Evolutionary conservation across 1,284 basidiomycete genomes (phyloP).

Genomic region (Naganishia liquefaciens): DNA sequence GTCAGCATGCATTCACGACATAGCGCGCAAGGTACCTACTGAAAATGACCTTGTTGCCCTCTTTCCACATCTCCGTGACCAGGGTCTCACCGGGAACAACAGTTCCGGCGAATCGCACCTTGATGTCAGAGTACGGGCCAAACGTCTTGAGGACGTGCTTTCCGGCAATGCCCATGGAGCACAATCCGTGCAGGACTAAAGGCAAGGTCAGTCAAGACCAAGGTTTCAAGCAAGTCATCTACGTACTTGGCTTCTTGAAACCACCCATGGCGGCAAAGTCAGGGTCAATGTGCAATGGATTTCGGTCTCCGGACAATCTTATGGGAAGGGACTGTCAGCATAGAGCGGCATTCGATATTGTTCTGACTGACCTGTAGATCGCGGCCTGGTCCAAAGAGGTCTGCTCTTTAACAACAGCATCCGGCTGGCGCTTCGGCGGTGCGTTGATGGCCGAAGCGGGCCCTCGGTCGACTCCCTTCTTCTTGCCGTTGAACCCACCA

Average conservation of each 20-base stretch:
- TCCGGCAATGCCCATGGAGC: constrained; percentile 90
- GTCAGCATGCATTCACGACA: background rate
- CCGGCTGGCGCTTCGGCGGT: constrained; percentile 79
- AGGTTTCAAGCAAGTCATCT: constrained; percentile 57
- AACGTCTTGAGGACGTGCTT: constrained; percentile 89
- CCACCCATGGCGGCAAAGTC: constrained; percentile 92
- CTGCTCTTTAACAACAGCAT: constrained; percentile 82
- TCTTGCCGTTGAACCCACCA: constrained; percentile 93
- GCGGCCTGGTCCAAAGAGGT: constrained; percentile 81
- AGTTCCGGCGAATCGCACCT: constrained; percentile 71
- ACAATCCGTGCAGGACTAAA: constrained; percentile 67
- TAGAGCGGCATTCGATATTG: background rate
- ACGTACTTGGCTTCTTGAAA: constrained; percentile 77
- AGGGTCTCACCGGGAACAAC: constrained; percentile 96
- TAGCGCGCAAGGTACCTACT: constrained; percentile 58
- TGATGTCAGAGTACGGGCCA: constrained; percentile 88
- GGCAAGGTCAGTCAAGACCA: constrained; percentile 2
- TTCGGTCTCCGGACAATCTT: constrained; percentile 83
- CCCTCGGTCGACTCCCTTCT: constrained; percentile 82
- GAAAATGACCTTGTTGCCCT: constrained; percentile 88
- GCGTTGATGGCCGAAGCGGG: constrained; percentile 80
- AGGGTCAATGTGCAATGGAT: constrained; percentile 91
- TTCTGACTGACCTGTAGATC: constrained; percentile 69
- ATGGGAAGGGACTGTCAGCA: background rate
- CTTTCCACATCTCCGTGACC: constrained; percentile 96